These are phyloP conservation scores for Vanrija humicola DNA, from an alignment of 1,284 basidiomycete species.

Conservation along the genomic window DNA sequence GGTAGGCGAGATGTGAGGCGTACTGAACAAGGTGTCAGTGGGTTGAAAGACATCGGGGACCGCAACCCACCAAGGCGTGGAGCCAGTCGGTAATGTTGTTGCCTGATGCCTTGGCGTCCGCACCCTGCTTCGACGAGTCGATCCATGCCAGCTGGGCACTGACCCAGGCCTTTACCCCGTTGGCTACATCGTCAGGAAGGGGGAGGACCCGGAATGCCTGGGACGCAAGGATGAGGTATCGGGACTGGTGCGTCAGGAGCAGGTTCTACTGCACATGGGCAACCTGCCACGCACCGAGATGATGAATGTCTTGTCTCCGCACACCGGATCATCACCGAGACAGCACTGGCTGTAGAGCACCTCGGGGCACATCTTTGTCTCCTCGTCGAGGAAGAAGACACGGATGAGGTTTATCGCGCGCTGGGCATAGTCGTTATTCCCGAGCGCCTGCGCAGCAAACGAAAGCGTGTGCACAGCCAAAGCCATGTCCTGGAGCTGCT, in stretches of 20 bases:
- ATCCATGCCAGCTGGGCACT: slow-evolving; percentile 29
- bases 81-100: slow-evolving; percentile 37
- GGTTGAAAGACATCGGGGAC: background rate
- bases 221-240: slow-evolving; percentile 30
- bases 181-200: slow-evolving; percentile 2
- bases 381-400: slow-evolving; percentile 34
- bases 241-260: slow-evolving; percentile 19
- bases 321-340: slow-evolving; percentile 19
- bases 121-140: slow-evolving; percentile 24
- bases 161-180: slow-evolving; percentile 23
- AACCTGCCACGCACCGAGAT: slow-evolving; percentile 26
- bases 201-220: slow-evolving; percentile 21
- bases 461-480: slow-evolving; percentile 21
- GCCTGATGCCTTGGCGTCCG: slow-evolving; percentile 13
- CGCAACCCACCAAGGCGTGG: slow-evolving; percentile 27
- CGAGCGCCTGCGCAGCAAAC: slow-evolving; percentile 7
- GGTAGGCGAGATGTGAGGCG: slow-evolving; percentile 23
- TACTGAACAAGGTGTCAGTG: slow-evolving; percentile 9
- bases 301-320: slow-evolving; percentile 29
- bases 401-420: slow-evolving; percentile 20
- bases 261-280: too few species aligned
- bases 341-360: slow-evolving; percentile 32
- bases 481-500: slow-evolving; percentile 24
- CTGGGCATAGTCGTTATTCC: background rate
- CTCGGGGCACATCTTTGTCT: slow-evolving; percentile 33